Evolutionary conservation across 192 early-diverging fungal genomes (phyloP), one percentile per base, ranked within the genome.

Genomic region (Dimargaris cristalligena): DNA sequence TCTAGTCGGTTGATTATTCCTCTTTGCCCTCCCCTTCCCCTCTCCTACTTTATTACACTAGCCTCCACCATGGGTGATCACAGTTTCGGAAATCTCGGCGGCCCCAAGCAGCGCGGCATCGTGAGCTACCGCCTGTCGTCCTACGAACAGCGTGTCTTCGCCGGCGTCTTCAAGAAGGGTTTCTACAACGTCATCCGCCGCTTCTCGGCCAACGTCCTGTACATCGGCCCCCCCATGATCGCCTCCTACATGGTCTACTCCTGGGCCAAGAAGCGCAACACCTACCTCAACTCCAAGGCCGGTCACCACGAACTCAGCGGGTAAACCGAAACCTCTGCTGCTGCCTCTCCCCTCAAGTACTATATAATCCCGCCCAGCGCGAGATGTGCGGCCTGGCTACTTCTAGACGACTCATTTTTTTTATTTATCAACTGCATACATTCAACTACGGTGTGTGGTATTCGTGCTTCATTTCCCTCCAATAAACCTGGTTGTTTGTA

Each of bases 121-220:
- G 68, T 70, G 44, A 71, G 68, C 23, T 84, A 84, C 73, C 34
- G 69, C 34, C 55, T 81, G 44, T 84, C 81, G 16, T 77, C 78
- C 33, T 81, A 68, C 68, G 69, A 79, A 70, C 81, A 84, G 68
- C 75, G 73, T 34, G 63, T 73, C 57, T 80, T 84, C 60, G 78
- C 79, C 52, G 78, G 78, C 61, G 76, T 68, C 46, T 45, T 69
- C 44, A 71, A 73, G 50, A 71, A 81, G 47, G 78, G 74, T 20
- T 59, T 81, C 41, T 80, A 78, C 73, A 84, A 84, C 73, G 73
- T 76, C 60, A 65, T 75, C 61, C 76, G 81, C 41, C 78, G 81
- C 54, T 62, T 73, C 32, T 56, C 61, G 13, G 69, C 70, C 45
- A 74, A 84, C 60, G 60, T 72, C 35, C 68, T 74, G 59, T 84